Conservation (phyloP, 2,329 filamentous ascomycete genomes). For the Cladophialophora carrionii region DNA sequence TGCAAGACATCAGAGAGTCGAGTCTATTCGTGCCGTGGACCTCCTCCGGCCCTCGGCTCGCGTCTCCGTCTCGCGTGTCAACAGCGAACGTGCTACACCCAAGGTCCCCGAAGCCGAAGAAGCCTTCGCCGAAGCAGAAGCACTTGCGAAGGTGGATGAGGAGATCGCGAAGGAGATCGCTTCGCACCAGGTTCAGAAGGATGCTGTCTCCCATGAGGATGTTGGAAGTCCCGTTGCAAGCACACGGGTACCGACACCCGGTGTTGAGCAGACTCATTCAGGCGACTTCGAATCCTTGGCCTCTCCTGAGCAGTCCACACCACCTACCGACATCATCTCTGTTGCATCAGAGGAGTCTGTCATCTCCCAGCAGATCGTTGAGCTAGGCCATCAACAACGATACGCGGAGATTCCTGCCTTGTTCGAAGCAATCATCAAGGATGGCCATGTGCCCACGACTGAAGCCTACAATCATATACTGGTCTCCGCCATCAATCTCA, state of each 20-base stretch:
- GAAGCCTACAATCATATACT: constrained; percentile 91
- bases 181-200: constrained; percentile 18
- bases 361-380: constrained; percentile 77
- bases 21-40: constrained; percentile 35
- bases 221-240: constrained; percentile 38
- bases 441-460: constrained; percentile 77
- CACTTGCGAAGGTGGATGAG: constrained; percentile 79
- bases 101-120: constrained; percentile 62
- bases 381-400: constrained; percentile 70
- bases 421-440: constrained; percentile 86
- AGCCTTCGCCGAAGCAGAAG: constrained; percentile 52
- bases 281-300: constrained; percentile 32
- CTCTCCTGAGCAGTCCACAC: constrained; percentile 44
- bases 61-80: constrained; percentile 50
- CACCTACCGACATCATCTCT: constrained; percentile 41
- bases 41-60: constrained; percentile 33
- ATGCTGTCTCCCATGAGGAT: constrained; percentile 39
- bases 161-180: constrained; percentile 78
- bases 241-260: constrained; percentile 24
- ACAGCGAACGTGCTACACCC: constrained; percentile 60
- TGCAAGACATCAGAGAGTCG: constrained; percentile 39
- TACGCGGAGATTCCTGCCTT: constrained; percentile 87
- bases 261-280: constrained; percentile 10
- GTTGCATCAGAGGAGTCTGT: constrained; percentile 64
- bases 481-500: constrained; percentile 79